Conservation (phyloP, 2,329 filamentous ascomycete genomes). For the Fusarium protoensiforme region DNA sequence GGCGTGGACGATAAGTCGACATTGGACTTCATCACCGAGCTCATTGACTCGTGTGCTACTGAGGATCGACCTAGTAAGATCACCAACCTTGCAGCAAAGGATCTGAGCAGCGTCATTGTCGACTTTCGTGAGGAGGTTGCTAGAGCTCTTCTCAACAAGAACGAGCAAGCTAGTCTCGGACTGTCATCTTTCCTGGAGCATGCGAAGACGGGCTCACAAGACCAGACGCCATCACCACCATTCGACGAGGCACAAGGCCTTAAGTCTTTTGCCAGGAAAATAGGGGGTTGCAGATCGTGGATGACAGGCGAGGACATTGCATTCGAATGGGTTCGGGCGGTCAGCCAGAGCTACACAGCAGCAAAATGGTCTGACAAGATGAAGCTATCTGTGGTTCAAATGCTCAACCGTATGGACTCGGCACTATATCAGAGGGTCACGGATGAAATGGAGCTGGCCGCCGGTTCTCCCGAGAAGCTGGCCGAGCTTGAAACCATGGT, state of each 20-base stretch:
- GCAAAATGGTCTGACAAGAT: conserved; percentile 68
- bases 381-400: conserved; percentile 67
- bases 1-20: conserved; percentile 63
- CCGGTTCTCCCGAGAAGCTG: conserved; percentile 41
- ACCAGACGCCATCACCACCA: conserved; percentile 55
- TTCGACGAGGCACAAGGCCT: conserved; percentile 67
- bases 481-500: conserved; percentile 56
- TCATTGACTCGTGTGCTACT: conserved; percentile 63
- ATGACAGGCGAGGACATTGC: conserved; percentile 67
- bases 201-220: conserved; percentile 66
- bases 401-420: conserved; percentile 65
- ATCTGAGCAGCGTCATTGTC: conserved; percentile 61
- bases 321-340: conserved; percentile 66
- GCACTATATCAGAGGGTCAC: conserved; percentile 60
- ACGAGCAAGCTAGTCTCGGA: conserved; percentile 62
- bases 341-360: conserved; percentile 63
- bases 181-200: conserved; percentile 73
- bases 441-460: conserved; percentile 52
- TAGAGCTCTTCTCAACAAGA: conserved; percentile 63
- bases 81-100: conserved; percentile 57
- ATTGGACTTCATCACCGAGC: conserved; percentile 58
- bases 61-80: conserved; percentile 64
- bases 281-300: conserved; percentile 58
- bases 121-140: conserved; percentile 66
- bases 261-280: conserved; percentile 59